These are phyloP conservation scores for Rutstroemia sp. DNA, from an alignment of 2,329 filamentous ascomycete genomes.

Conservation along the genomic window DNA sequence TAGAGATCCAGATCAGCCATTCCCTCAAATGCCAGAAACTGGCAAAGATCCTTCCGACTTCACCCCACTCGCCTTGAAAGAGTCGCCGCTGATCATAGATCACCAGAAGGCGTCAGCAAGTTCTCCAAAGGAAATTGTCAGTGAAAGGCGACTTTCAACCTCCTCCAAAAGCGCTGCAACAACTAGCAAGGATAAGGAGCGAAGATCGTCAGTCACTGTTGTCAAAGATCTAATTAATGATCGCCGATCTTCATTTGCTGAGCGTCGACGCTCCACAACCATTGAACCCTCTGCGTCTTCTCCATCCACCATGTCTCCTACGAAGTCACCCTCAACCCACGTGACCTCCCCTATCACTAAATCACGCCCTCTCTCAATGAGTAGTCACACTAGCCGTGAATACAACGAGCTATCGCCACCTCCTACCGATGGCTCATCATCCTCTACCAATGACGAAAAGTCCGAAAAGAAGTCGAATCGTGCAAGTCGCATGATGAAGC, in stretches of 20 bases:
- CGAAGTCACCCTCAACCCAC: conserved; percentile 37
- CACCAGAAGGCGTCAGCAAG: conserved; percentile 37
- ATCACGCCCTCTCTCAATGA: conserved; percentile 58
- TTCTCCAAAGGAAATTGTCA: conserved; percentile 36
- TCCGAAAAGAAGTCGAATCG: conserved; percentile 43
- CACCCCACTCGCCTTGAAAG: conserved; percentile 44
- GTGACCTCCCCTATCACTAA: conserved; percentile 39
- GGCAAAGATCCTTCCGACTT: conserved; percentile 35
- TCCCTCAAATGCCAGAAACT: conserved; percentile 36
- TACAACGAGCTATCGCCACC: conserved; percentile 28
- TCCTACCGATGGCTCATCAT: conserved; percentile 33
- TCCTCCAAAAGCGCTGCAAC: conserved; percentile 18
- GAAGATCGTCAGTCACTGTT: conserved; percentile 52
- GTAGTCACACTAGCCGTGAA: conserved; percentile 38
- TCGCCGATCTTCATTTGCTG: conserved; percentile 42
- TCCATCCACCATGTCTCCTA: conserved; percentile 37
- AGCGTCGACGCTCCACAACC: conserved; percentile 37
- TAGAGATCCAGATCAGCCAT: conserved; percentile 48
- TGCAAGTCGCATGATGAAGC: conserved; percentile 48
- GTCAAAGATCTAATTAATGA: conserved; percentile 51
- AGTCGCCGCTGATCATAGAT: conserved; percentile 52
- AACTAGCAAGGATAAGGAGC: conserved; percentile 27
- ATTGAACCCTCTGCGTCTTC: conserved; percentile 34
- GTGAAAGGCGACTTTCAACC: conserved; percentile 25
- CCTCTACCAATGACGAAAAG: conserved; percentile 39